Base-by-base conservation (phyloP, 352 stramenopile species). In the Phytopythium oedochilum region DNA sequence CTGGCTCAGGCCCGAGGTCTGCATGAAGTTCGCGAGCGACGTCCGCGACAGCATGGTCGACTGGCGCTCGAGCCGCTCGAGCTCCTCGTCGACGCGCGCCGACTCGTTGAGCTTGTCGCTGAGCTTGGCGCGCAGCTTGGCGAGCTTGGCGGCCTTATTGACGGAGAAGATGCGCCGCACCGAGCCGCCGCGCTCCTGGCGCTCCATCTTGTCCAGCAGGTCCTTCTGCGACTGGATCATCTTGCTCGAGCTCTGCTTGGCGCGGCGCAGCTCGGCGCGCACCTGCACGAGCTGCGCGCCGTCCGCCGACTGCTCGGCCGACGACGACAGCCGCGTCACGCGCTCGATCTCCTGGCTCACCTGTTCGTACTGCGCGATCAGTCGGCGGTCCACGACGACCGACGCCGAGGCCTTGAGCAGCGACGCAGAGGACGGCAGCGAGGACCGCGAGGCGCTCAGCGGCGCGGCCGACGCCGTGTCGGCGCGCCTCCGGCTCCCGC, bases 191-290 rank as follows among this genome's bases (percentile, higher is more conserved):
- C 77, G 76, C 49, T 92, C 82, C 43, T 89, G 79, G 43, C 68
- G 71, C 64, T 89, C 82, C 61, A 92, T 86, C 56, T 92, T 92
- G 61, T 92, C 78, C 46, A 92, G 71, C 45, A 92, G 57, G 55
- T 88, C 79, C 54, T 90, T 89, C 60, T 92, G 82, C 39, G 75
- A 85, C 57, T 89, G 79, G 57, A 92, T 87, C 64, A 86, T 85
- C 58, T 88, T 72, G 22, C 69, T 70, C 57, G 82, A 92, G 55
- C 68, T 86, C 29, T 75, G 75, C 54, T 77, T 78, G 2, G 70
- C 78, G 55, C 87, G 83, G 20, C 68, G 67, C 45, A 92, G 57
- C 42, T 92, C 82, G 11, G 57, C 66, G 29, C 64, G 70, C 35
- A 84, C 64, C 43, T 80, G 68, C 9, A 48, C 34, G 18, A 70